Conservation (phyloP, 208 protist genomes). For the Leishmania gerbilli region DNA sequence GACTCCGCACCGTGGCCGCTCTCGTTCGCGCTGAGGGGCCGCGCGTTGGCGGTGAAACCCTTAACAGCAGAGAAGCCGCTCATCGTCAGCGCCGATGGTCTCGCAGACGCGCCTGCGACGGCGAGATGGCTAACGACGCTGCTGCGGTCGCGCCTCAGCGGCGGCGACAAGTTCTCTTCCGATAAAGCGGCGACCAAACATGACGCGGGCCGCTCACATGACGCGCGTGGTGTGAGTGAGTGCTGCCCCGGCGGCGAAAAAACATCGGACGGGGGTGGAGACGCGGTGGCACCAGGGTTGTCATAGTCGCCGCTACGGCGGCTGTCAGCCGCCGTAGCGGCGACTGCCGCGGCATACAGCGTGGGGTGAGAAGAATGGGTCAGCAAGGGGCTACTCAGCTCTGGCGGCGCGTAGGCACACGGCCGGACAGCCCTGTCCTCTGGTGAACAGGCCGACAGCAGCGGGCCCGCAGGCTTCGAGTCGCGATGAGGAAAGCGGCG, state of each 20-base stretch:
- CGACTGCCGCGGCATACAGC: neutral
- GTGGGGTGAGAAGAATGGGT: no score
- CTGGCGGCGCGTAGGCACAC: no score
- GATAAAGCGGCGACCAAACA: neutral
- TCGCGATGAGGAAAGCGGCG: no score
- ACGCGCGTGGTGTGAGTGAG: neutral
- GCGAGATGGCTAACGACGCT: neutral
- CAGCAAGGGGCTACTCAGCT: no score
- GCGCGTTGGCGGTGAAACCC: neutral
- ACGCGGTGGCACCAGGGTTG: neutral
- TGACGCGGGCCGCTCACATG: neutral
- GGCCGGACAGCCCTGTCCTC: no score
- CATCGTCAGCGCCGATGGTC: neutral
- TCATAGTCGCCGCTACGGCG: neutral
- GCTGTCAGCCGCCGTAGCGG: neutral
- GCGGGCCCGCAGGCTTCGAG: no score
- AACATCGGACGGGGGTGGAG: neutral
- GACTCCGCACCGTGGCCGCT: neutral
- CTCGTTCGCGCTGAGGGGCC: neutral
- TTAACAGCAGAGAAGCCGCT: neutral
- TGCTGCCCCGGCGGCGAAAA: neutral
- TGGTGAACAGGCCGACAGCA: no score
- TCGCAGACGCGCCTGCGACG: neutral
- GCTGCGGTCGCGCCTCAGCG: neutral
- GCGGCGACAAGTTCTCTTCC: neutral